Evolutionary conservation across 306 rosid species (phyloP), one percentile per base, ranked within the genome.

Genomic region (Vicia faba): DNA sequence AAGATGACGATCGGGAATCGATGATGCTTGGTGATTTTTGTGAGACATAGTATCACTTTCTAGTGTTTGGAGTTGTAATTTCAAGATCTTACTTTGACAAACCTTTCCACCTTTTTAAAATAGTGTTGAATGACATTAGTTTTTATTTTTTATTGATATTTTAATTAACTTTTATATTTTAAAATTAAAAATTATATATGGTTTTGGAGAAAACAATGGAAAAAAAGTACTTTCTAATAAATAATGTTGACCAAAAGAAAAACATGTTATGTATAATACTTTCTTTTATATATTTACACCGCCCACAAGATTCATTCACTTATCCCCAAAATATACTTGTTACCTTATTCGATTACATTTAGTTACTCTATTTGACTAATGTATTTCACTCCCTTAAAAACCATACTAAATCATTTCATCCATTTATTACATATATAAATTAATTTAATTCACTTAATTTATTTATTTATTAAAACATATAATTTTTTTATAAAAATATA

Each of bases 1-100:
- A 11, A 84, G 87, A 1, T 71, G 75, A 18, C 45, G 75, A 0
- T 3, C 9, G 3, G 3, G 1, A 0, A 2, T 11, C 2, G 2
- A 31, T 5, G 36, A 31, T 48, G 55, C 55, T 16, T 48, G 11
- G 0, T 7, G 11, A 5, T 16, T 48, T 10, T 48, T 48, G 20
- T 15, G 0, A 7, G 50, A 16, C 11, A 23, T 48, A 26, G 11
- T 48, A 15, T 48, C 20, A 48, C 25, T 48, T 1, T 7, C 10
- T 8, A 23, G 26, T 16, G 25, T 8, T 31, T 31, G 8, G 3
- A 2, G 50, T 45, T n/a, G 50, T 6, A 5, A 7, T 45, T 45
- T 7, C 5, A 3, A 10, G n/a, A 2, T 45, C 15, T 45, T 45
- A 3, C 3, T 2, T n/a, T 45, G 3, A 19, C 50, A n/a, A 41